These are phyloP conservation scores for Heterobasidion occidentale DNA, from an alignment of 1,284 basidiomycete genomes.

Conservation along the genomic window DNA sequence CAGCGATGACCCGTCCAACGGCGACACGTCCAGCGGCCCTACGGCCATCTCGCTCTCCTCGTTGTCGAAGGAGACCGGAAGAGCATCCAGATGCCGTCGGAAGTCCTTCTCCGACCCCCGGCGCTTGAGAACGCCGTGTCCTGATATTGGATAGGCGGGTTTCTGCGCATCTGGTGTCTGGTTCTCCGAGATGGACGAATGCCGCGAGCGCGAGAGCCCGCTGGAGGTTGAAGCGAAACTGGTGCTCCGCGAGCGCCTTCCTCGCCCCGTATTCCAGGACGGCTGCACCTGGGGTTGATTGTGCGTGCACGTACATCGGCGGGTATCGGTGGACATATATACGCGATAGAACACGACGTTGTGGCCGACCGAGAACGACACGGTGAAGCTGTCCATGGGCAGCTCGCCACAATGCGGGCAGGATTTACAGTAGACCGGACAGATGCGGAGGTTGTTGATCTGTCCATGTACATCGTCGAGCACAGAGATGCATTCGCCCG, in stretches of 20 bases:
- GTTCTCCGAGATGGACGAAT: conserved; percentile 26
- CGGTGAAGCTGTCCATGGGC: conserved; percentile 51
- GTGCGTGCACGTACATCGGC: conserved; percentile 58
- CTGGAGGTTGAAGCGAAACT: conserved; percentile 40
- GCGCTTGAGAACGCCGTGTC: conserved; percentile 67
- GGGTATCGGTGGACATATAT: conserved; percentile 47
- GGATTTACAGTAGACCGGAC: conserved; percentile 37
- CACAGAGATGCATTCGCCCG: conserved; percentile 50
- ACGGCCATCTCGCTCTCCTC: conserved; percentile 37
- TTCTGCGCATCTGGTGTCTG: conserved; percentile 33
- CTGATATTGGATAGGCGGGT: conserved; percentile 62
- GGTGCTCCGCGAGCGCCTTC: conserved; percentile 50
- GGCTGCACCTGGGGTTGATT: conserved; percentile 30
- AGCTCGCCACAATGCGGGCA: conserved; percentile 65
- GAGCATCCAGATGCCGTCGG: conserved; percentile 43
- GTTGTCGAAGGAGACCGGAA: conserved; percentile 39
- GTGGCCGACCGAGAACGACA: conserved; percentile 56
- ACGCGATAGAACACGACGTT: conserved; percentile 54
- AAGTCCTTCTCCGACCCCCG: conserved; percentile 60
- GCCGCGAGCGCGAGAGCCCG: conserved; percentile 35
- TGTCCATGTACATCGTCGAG: conserved; percentile 50
- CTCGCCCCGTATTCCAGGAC: conserved; percentile 34
- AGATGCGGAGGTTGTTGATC: conserved; percentile 45
- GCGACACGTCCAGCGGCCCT: conserved; percentile 30
- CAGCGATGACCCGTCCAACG: conserved; percentile 21